A percentile compares a stretch with the other conserved stretches of the same genome.
phyloP scores from a whole-genome alignment of 495 filamentous ascomycete species.

The Penicillium canescens region DNA sequence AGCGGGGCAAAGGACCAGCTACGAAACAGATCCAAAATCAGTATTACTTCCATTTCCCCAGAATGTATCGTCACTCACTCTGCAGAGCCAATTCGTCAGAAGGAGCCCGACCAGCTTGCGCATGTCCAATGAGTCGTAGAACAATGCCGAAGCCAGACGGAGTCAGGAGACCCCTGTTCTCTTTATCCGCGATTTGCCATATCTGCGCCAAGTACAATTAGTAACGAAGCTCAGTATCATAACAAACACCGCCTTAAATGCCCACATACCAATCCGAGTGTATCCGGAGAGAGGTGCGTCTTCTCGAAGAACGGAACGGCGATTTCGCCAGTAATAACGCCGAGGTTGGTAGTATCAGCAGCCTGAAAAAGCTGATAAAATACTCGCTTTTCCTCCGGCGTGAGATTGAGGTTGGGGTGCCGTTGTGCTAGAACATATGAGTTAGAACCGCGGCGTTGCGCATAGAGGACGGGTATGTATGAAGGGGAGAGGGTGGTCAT shows the following conservation, averaged over 20 bases:
- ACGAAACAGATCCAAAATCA: slow-evolving; percentile 24
- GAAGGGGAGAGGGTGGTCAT: slow-evolving; percentile 16
- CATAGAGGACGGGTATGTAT: slow-evolving; percentile 5
- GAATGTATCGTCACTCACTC: slow-evolving; percentile 43
- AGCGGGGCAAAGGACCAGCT: slow-evolving; percentile 87
- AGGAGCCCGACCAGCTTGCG: slow-evolving; percentile 80
- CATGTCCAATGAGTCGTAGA: slow-evolving; percentile 90
- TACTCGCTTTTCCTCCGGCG: slow-evolving; percentile 85
- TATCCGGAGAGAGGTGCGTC: slow-evolving; percentile 78
- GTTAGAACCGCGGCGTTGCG: slow-evolving; percentile 28
- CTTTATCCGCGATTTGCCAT: slow-evolving; percentile 97
- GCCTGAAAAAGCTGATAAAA: slow-evolving; percentile 89
- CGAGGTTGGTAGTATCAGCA: slow-evolving; percentile 84
- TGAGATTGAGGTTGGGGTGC: slow-evolving; percentile 79
- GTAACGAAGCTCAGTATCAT: slow-evolving; percentile 7
- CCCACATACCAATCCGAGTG: slow-evolving; percentile 80
- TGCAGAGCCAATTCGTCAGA: slow-evolving; percentile 73
- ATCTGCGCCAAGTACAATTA: slow-evolving; percentile 56
- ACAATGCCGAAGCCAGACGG: slow-evolving; percentile 89
- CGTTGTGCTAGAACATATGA: slow-evolving; percentile 31
- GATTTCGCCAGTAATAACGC: slow-evolving; percentile 94
- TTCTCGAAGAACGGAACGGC: slow-evolving; percentile 98
- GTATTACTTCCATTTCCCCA: neutral
- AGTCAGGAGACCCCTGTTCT: slow-evolving; percentile 91
- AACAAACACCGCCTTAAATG: neutral